phyloP scores from a whole-genome alignment of 1,284 basidiomycete species.

The Sporisorium sorghi region DNA sequence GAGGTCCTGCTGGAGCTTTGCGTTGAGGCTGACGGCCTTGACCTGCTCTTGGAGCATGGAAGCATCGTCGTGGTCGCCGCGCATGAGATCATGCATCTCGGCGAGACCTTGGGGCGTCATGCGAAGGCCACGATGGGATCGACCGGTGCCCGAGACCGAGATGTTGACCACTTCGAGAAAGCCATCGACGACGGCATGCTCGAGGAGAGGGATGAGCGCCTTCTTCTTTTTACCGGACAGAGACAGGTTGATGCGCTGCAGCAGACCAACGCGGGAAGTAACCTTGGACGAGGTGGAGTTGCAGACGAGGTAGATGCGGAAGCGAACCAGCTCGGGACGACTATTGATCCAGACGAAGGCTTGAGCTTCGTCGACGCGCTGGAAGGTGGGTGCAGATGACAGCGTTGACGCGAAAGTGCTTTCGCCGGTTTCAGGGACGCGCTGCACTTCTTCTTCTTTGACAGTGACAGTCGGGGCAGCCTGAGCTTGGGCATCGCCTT shows the following conservation, averaged over 20 bases:
- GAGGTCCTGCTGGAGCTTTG: conserved; percentile 30
- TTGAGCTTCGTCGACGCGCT: conserved; percentile 36
- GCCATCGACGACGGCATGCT: conserved; percentile 38
- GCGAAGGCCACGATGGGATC: conserved; percentile 28
- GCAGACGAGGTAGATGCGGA: conserved; percentile 45
- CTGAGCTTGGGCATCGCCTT: conserved; percentile 8
- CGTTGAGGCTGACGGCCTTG: conserved; percentile 19
- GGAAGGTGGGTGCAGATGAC: conserved; percentile 25
- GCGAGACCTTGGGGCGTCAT: conserved; percentile 34
- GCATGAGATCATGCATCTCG: conserved; percentile 40
- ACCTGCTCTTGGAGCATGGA: conserved; percentile 23
- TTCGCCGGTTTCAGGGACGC: background rate
- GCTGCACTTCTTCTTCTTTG: conserved; percentile 24
- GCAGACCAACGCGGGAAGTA: conserved; percentile 22
- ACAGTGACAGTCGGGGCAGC: conserved; percentile 33
- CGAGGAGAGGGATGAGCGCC: conserved; percentile 26
- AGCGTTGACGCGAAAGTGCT: background rate
- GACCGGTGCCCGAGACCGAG: conserved; percentile 11
- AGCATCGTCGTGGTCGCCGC: conserved; percentile 23
- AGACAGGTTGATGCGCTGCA: conserved; percentile 29
- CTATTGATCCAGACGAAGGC: conserved; percentile 50
- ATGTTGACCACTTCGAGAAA: conserved; percentile 47
- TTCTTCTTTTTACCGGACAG: conserved; percentile 1
- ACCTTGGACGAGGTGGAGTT: conserved; percentile 32
- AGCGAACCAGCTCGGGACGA: conserved; percentile 52